Evolutionary conservation across 2,329 filamentous ascomycete genomes (phyloP).

Genomic region (Arthroderma sp.): DNA sequence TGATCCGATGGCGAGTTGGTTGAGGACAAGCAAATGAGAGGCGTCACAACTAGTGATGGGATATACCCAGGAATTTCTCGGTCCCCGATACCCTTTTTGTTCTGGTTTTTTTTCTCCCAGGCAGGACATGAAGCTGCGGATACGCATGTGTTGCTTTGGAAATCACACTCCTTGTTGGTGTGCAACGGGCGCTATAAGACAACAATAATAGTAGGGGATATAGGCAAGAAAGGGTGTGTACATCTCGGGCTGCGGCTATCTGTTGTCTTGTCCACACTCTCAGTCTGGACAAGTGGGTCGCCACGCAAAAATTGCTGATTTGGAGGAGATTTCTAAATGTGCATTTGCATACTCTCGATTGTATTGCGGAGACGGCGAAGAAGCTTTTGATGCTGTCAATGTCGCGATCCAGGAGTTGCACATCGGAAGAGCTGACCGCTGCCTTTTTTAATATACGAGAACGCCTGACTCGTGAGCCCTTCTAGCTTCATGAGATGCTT

Average conservation of each 20-base stretch:
- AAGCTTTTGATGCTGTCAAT: not conserved
- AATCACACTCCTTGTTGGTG: not conserved
- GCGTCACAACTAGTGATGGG: not conserved
- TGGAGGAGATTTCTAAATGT: not conserved
- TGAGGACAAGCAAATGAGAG: not conserved
- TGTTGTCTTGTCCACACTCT: not conserved
- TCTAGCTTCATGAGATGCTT: not conserved
- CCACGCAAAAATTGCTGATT: not conserved
- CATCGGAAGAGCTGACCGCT: not conserved
- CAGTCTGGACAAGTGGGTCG: not conserved
- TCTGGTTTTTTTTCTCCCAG: not conserved
- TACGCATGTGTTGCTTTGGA: not conserved
- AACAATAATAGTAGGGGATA: not conserved
- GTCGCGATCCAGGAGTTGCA: not conserved
- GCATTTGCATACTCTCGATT: not conserved
- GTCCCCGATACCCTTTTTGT: not conserved
- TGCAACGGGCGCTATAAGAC: not conserved
- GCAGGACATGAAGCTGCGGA: not conserved
- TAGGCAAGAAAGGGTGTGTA: not conserved
- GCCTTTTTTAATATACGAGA: not conserved
- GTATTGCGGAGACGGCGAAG: not conserved
- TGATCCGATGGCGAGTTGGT: not conserved
- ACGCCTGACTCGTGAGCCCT: not conserved
- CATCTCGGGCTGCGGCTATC: not conserved
- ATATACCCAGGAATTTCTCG: not conserved